Evolutionary conservation across 495 filamentous ascomycete genomes (phyloP), one percentile per base, ranked within the genome.

Genomic region (Aspergillus ostianus): DNA sequence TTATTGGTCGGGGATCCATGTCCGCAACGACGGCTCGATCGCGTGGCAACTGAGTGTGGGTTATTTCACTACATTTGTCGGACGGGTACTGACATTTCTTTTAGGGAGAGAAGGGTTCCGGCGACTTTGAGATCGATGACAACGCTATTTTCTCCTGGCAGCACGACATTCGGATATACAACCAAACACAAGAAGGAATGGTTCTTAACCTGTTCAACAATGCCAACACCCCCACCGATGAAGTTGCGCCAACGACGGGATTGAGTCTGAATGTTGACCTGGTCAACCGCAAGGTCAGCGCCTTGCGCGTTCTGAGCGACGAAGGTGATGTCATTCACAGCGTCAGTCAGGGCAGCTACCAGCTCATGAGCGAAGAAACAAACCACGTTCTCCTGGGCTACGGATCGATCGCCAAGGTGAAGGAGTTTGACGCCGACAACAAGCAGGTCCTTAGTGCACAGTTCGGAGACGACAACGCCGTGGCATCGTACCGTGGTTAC

Each of bases 261-360:
- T 63, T 79, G 26, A 79, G 74, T 41, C 64, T 79, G 29, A 64
- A 67, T 7, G 68, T 83, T 23, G 67, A 76, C 36, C 59, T 80
- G 20, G 64, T 75, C 53, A 71, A 73, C 27, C 73, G 68, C 58
- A 79, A 70, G 6, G 79, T 76, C 8, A 66, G 55, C 8, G 66
- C 75, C 18, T 65, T 77, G 4, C 70, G 73, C 32, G 62, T 58
- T 2, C 67, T 80, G 45, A 64, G 51, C 27, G 69, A 78, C 53
- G 60, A 65, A 2, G 59, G 63, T 21, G 68, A 81, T 47, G 60
- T 69, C 27, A 71, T 82, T 23, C 73, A 71, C 57, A 69, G 71
- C 17, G 70, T 73, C 50, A 80, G 75, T 51, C 78, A 82, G 63
- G 83, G 83, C 20, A 77, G 74, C 51, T 75, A 72, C 36, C 74